A percentile compares a stretch with the other conserved stretches of the same genome.
Conservation (phyloP, 345 rosid genomes). For the Bruguiera gymnorhiza region DNA sequence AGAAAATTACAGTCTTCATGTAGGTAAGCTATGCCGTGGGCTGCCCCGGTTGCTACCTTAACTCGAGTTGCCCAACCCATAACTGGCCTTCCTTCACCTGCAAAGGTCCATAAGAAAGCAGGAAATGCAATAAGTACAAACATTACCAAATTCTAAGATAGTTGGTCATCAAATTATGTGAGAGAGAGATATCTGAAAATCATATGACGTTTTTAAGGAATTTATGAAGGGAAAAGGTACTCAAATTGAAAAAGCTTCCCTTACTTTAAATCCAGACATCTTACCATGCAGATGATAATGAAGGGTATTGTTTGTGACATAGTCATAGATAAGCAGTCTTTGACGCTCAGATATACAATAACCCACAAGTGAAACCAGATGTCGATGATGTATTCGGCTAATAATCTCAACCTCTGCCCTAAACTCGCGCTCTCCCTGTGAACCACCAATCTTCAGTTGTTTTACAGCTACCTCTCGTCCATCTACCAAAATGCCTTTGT, state of each 20-base stretch:
- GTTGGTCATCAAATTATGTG: no score
- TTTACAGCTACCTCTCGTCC: conserved; percentile 93
- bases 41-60: conserved; percentile 92
- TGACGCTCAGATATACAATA: conserved; percentile 82
- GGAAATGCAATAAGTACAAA: background rate
- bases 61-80: conserved; percentile 86
- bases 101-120: conserved; percentile 20
- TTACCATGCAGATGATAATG: conserved; percentile 90
- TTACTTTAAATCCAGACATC: conserved; percentile 16
- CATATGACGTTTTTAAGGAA: background rate
- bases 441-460: conserved; percentile 90
- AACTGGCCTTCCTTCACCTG: conserved; percentile 70
- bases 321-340: conserved; percentile 90
- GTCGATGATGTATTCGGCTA: conserved; percentile 91
- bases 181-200: no score
- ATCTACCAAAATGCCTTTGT: conserved; percentile 77
- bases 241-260: background rate
- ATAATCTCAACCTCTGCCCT: conserved; percentile 97
- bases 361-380: conserved; percentile 95
- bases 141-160: background rate
- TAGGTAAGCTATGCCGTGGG: conserved; percentile 94
- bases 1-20: conserved; percentile 92
- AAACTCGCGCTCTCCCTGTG: conserved; percentile 96
- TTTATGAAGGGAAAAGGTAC: background rate
- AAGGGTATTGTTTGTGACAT: conserved; percentile 79